phyloP scores from a whole-genome alignment of 2,329 filamentous ascomycete species.

The Trichoderma sp. region DNA sequence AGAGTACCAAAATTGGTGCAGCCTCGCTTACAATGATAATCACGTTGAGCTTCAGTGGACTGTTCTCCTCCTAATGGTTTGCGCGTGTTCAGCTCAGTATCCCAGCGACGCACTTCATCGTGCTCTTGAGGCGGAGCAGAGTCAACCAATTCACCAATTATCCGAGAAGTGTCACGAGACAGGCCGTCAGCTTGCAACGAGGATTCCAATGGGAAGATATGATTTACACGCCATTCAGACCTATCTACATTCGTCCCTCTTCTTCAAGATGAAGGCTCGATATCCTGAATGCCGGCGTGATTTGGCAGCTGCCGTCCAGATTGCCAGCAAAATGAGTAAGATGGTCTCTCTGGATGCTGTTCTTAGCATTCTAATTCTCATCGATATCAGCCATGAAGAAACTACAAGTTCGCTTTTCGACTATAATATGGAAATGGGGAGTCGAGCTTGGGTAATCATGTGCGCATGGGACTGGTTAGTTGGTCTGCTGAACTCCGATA shows the following conservation, averaged over 20 bases:
- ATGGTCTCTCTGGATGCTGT: neutral
- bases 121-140: conserved; percentile 37
- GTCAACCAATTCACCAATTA: conserved; percentile 32
- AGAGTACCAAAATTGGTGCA: conserved; percentile 42
- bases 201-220: conserved; percentile 37
- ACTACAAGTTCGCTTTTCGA: conserved; percentile 31
- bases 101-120: conserved; percentile 33
- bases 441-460: conserved; percentile 41
- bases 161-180: conserved; percentile 38
- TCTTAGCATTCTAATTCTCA: neutral
- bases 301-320: conserved; percentile 37
- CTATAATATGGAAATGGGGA: conserved; percentile 40
- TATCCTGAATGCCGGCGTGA: conserved; percentile 43
- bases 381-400: conserved; percentile 36
- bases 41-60: conserved; percentile 42
- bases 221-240: conserved; percentile 39
- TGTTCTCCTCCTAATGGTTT: conserved; percentile 41
- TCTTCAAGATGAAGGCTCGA: conserved; percentile 40
- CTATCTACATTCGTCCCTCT: conserved; percentile 41
- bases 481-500: neutral
- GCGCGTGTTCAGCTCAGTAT: conserved; percentile 41
- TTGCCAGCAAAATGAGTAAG: conserved; percentile 32
- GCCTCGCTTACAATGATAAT: conserved; percentile 30
- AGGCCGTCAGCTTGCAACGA: conserved; percentile 36
- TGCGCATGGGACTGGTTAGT: conserved; percentile 43